Evolutionary conservation across 164 flowering plant genomes (phyloP), one percentile per base, ranked within the genome.

Genomic region (Umbellularia californica): DNA sequence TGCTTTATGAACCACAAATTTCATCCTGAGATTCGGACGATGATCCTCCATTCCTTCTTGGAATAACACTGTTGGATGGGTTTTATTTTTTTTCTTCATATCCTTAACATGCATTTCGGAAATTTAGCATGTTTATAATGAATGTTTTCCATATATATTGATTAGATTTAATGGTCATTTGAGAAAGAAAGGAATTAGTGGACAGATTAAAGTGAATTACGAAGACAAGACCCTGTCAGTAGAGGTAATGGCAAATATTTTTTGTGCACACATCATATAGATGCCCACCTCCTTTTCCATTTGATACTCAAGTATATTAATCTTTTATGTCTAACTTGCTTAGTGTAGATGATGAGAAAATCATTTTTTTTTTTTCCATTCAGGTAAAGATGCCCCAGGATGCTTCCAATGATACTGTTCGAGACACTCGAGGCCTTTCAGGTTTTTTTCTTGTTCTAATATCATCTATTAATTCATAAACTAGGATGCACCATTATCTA

Each of bases 321-420:
- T 14, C 13, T 55, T 3, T 7, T 14, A 55, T 15, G 60, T 55
- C 17, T 55, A 55, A 11, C 47, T 41, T 41, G 10, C 47, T 41
- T 6, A 9, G 47, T 55, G 5, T 55, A 55, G 60, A 13, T 55
- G 17, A 15, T 55, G 60, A 55, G 60, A 55, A 55, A 5, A 55
- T 55, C 6, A 14, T 15, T 28, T 35, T 68, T 35, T 15, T 28
- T 35, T 68, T 35, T 33, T 5, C 23, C 27, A 14, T 50, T 63
- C 75, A 93, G 99, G 97, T 95, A 25, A 90, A 84, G 80, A 95
- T 92, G 99, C 98, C 98, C 14, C 99, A 93, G 76, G 99, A 95
- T 86, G 88, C 96, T 71, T 90, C 98, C 74, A 86, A 81, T 69
- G 83, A 79, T 63, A 73, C 79, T 79, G 95, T 95, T 74, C 94